Base-by-base conservation (phyloP, 2,329 filamentous ascomycete genomes). In the Ophiocordyceps polyrhachis-furcata region DNA sequence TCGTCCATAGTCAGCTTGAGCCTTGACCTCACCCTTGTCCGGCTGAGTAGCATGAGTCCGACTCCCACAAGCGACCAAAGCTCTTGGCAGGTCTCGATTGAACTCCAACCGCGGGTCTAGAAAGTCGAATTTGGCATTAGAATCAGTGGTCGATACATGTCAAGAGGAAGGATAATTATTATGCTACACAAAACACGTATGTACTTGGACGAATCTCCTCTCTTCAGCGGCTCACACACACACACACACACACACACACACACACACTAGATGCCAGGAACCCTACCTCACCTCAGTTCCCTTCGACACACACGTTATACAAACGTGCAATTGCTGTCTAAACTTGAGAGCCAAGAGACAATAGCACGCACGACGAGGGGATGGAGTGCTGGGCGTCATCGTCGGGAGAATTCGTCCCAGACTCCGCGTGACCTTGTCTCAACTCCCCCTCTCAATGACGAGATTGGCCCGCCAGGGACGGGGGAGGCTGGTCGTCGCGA, bases 131-230 rank as follows among this genome's bases (percentile, higher is more conserved):
- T 12, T 14, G 35, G 35, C 17, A 38, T 20, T 20, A 17, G 25
- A 28, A 11, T 38, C 35, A 19, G 5, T 12, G 35, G 35, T 14
- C n/a, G 5, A 12, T 19, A 37, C 14, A 19, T 38, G 35, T 11
- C 35, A 38, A 19, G 28, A 43, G 15, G 17, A 31, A 31, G 29
- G 19, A 20, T 14, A 15, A 43, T 31, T 20, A 17, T 19, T 20
- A 28, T 51, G 53, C 46, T 43, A 53, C 55, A 51, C 52, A 23
- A 55, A 56, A 51, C 51, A 51, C 44, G 43, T 44, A 49, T 7
- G 50, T 44, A 49, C 21, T 50, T 49, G 25, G 45, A 53, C 53
- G 49, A 46, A 40, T 48, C 51, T 55, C 51, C 50, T 52, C 52
- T 50, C 31, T 29, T 41, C 43, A 42, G 44, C 43, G 45, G 40